These are phyloP conservation scores for Schoenoplectus tabernaemontani DNA, from an alignment of 202 grass and related monocot genomes.

Conservation along the genomic window DNA sequence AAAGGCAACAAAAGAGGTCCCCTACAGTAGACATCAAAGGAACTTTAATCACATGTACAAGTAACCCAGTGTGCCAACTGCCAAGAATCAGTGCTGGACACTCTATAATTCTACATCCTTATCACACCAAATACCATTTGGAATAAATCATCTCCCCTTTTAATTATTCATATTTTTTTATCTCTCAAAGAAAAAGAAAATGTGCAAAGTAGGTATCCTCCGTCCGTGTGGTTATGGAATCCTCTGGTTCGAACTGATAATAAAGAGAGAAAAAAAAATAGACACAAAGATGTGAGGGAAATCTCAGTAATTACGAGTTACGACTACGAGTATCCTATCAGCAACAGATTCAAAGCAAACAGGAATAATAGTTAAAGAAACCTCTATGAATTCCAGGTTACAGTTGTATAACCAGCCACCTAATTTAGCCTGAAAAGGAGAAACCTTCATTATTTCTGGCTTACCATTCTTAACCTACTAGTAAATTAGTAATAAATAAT, in stretches of 20 bases:
- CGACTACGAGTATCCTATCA: not conserved
- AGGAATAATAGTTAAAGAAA: not conserved
- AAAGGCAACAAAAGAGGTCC: not conserved
- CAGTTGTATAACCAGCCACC: not conserved
- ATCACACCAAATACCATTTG: slow-evolving; percentile 7
- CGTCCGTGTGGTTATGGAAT: not conserved
- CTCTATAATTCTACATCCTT: not conserved
- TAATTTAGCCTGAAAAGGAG: not conserved
- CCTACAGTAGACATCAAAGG: not conserved
- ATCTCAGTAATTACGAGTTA: too few species aligned
- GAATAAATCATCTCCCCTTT: not conserved
- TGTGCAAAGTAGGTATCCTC: not conserved
- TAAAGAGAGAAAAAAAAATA: not conserved
- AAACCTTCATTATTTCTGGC: not conserved
- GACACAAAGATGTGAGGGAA: not conserved
- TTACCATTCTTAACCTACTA: not conserved
- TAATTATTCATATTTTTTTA: not conserved
- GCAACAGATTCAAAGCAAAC: not conserved
- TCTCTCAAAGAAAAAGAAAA: not conserved
- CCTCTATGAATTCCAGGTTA: not conserved
- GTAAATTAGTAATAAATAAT: not conserved
- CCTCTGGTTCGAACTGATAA: not conserved
- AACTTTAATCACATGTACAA: not conserved
- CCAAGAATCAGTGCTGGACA: not conserved
- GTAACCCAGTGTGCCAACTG: not conserved